These are phyloP conservation scores for Sonneratia alba DNA, from an alignment of 345 rosid genomes.

Conservation along the genomic window DNA sequence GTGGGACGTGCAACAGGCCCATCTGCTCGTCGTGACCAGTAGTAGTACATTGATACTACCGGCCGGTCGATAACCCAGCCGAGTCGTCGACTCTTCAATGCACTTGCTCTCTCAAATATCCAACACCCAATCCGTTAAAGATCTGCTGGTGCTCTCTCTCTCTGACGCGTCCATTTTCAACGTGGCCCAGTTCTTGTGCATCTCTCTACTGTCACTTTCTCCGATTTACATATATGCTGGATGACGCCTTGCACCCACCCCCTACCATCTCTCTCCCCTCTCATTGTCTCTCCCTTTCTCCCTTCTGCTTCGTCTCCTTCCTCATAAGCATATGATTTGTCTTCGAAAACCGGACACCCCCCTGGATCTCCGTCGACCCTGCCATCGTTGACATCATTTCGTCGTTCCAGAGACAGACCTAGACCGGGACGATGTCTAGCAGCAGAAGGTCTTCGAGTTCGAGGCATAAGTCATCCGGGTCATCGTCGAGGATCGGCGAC, in stretches of 20 bases:
- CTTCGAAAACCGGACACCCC: not conserved
- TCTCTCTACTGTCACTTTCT: conserved; percentile 2
- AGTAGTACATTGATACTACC: too few species aligned
- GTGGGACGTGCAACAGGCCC: too few species aligned
- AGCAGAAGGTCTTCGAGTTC: conserved; percentile 15
- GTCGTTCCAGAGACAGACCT: not conserved
- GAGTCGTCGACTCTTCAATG: too few species aligned
- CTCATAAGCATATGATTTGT: not conserved
- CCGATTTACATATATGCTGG: not conserved
- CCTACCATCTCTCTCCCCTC: too few species aligned
- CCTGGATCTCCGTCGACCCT: too few species aligned
- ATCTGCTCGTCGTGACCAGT: too few species aligned
- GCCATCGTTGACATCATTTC: not conserved
- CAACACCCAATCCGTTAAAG: too few species aligned
- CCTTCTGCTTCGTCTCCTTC: not conserved
- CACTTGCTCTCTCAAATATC: too few species aligned
- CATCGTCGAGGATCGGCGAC: conserved; percentile 65
- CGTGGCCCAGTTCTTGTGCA: not conserved
- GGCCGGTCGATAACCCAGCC: too few species aligned
- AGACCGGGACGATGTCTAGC: conserved; percentile 42
- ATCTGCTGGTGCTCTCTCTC: too few species aligned
- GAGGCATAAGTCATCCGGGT: conserved; percentile 45
- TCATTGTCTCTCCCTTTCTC: not conserved
- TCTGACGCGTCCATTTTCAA: not conserved
- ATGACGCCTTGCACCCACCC: too few species aligned